Base-by-base conservation (phyloP, 345 rosid species). In the Melaleuca quinquenervia region DNA sequence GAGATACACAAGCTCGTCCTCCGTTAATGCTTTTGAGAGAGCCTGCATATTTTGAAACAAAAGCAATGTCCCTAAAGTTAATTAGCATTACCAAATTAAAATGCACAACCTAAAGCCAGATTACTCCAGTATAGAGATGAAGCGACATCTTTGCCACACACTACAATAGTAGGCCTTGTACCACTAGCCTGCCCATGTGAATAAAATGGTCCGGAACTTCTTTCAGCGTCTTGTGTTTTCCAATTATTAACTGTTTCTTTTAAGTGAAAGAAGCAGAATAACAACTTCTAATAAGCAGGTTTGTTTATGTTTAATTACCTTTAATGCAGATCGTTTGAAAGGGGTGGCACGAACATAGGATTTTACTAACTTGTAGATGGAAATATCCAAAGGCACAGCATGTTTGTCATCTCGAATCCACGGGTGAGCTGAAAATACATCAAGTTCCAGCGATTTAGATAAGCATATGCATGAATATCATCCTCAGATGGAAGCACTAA, bases 1-100 rank as follows among this genome's bases (percentile, higher is more conserved):
- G 80, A 96, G 97, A 89, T 94, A 95, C 60, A 91, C 89, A 52
- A 96, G 95, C 87, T 93, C 97, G 45, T 96, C 98, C 86, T 93
- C 99, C 0, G 96, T 92, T 90, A 97, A 91, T 49, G 98, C 96
- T 91, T 94, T 97, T 49, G 98, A 94, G 86, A 96, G 98, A 83
- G 99, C 97, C 99, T 97, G 90, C 90, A 82, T 54, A 85, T 87
- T 51, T 84, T 87, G 41, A 64, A 84, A 50, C 52, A 36, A 84
- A 85, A 49, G 44, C 84, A 76, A 74, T 64, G 74, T 85, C 86
- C 80, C 29, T 24, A 27, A 52, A 20, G 78, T 45, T 36, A 78
- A 60, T 7, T 58, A 44, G 27, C 62, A 84, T 70, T 75, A 51
- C 49, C 41, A 82, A 64, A 55, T 49, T n/a, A 53, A 85, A 70